Conservation (phyloP, 345 rosid genomes). For the Carallia pectinifolia region DNA sequence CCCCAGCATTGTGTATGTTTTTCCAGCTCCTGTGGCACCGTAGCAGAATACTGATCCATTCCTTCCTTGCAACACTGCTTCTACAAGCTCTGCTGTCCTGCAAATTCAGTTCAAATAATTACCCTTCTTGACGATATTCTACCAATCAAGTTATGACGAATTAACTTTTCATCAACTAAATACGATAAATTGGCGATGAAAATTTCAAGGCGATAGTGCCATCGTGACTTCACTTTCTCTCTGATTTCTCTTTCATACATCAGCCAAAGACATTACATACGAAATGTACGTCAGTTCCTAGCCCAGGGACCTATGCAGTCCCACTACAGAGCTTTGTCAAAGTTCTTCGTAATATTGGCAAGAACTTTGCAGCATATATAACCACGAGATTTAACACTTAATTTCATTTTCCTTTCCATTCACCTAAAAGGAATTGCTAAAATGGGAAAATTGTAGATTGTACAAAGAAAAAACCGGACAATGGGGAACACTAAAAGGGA, state of each 20-base stretch:
- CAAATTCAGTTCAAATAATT: slow-evolving; percentile 15
- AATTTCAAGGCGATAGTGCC: no score
- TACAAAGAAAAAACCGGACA: no score
- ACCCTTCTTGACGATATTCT: not conserved
- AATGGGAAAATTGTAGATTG: no score
- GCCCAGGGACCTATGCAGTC: no score
- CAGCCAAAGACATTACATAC: not conserved
- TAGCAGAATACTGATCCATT: slow-evolving; percentile 98
- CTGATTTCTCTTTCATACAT: not conserved
- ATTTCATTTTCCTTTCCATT: no score
- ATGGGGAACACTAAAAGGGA: no score
- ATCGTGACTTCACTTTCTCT: slow-evolving; percentile 6
- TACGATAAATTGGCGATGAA: not conserved
- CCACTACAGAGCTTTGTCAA: no score
- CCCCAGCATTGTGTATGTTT: slow-evolving; percentile 93
- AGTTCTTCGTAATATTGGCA: no score
- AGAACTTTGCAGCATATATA: no score
- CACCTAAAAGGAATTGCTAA: no score
- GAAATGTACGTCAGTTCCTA: not conserved
- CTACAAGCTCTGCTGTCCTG: slow-evolving; percentile 91
- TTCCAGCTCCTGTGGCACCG: slow-evolving; percentile 97
- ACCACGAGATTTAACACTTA: no score
- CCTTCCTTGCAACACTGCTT: slow-evolving; percentile 85
- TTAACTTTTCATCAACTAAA: not conserved
- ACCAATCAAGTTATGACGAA: not conserved